These are phyloP conservation scores for Calonectria henricotiae DNA, from an alignment of 2,329 filamentous ascomycete genomes.

Conservation along the genomic window DNA sequence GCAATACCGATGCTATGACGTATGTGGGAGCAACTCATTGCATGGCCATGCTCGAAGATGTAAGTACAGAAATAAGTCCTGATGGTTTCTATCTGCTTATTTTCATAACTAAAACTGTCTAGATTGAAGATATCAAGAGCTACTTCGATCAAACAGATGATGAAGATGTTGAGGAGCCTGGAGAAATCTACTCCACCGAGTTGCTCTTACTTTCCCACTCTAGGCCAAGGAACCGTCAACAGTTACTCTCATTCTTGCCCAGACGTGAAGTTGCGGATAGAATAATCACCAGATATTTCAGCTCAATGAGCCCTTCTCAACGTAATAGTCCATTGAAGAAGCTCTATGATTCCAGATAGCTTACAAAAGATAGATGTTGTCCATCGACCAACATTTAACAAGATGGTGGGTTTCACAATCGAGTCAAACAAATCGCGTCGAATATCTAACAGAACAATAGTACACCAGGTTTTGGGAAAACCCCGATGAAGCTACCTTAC, in stretches of 20 bases:
- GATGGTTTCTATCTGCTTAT: too few species aligned
- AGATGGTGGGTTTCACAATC: conserved; percentile 56
- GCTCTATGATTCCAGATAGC: neutral
- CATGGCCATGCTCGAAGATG: conserved; percentile 74
- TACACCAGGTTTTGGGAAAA: conserved; percentile 69
- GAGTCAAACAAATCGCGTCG: neutral
- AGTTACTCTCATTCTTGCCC: conserved; percentile 67
- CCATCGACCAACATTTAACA: conserved; percentile 69
- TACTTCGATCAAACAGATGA: conserved; percentile 70
- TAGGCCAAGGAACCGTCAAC: conserved; percentile 61
- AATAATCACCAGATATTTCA: conserved; percentile 70
- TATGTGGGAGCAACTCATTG: conserved; percentile 75
- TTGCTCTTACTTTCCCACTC: conserved; percentile 62
- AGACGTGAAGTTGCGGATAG: conserved; percentile 65
- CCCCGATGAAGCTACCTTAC: conserved; percentile 58
- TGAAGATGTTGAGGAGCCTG: conserved; percentile 55
- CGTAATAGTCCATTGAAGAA: conserved; percentile 55
- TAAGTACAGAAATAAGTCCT: conserved; percentile 55
- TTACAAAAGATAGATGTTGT: conserved; percentile 63
- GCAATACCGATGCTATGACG: conserved; percentile 62
- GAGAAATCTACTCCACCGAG: conserved; percentile 61
- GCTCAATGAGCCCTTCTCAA: conserved; percentile 68
- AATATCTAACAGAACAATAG: conserved; percentile 51
- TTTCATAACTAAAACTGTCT: conserved; percentile 34
- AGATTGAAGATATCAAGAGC: conserved; percentile 74